Base-by-base conservation (phyloP, 2,329 filamentous ascomycete genomes). In the Diaporthe helianthi region DNA sequence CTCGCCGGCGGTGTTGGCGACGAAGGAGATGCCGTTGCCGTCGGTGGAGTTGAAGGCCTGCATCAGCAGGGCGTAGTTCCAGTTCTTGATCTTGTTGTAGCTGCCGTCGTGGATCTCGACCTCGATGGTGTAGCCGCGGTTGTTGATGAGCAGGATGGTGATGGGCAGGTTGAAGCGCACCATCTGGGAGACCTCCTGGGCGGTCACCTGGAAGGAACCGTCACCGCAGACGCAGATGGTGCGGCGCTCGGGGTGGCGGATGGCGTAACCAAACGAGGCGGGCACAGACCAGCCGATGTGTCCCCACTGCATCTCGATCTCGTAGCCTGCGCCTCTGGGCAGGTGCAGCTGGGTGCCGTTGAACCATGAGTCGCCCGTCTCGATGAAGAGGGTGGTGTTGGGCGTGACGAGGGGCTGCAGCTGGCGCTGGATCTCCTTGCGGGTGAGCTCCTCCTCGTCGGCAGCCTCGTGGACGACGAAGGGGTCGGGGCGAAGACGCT, bases 81-180 rank as follows among this genome's bases (percentile, higher is more conserved):
- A 77, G 69, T 77, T 76, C 72, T 77, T 75, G 71, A 78, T 77
- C 68, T 75, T 74, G 73, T 77, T 77, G 73, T 78, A 78, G 41
- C 67, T 64, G 2, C 75, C 76, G 58, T 77, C 79, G 68, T 81
- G 79, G 63, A 81, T 81, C 71, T 78, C 76, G 12, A 79, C 74
- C 71, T 81, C 79, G 71, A 80, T 79, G 8, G 79, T 80, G 70
- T 81, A 81, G 5, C 79, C 79, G 46, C 76, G 73, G 70, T 81
- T 81, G 74, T 79, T 79, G 67, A 79, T 73, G 29, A 80, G 71
- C 24, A 80, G 70, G 33, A 80, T 78, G 46, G 74, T 76, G 54
- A 77, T 74, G 38, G 76, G 71, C 26, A 79, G 73, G 24, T 76
- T 72, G 68, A 75, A 76, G 29, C 77, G 72, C 26, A 80, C 78